These are phyloP conservation scores for Diaporthe vexans DNA, from an alignment of 2,329 filamentous ascomycete genomes.

Conservation along the genomic window DNA sequence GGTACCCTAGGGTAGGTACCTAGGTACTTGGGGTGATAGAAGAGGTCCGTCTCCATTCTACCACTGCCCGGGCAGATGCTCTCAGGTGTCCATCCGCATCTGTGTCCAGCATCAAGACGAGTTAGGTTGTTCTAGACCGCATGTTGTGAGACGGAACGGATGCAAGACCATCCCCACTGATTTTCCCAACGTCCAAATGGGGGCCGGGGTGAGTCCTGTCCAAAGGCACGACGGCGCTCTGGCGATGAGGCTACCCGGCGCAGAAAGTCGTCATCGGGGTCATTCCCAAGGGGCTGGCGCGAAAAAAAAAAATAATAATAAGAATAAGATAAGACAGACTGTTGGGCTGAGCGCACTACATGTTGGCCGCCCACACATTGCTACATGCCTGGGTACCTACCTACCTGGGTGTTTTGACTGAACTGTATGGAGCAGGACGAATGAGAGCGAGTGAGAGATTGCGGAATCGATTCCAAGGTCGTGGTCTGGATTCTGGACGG, in stretches of 20 bases:
- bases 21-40: no score
- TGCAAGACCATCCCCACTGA: neutral
- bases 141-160: slow-evolving; percentile 4
- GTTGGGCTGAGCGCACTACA: neutral
- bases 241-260: slow-evolving; percentile 19
- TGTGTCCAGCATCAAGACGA: no score
- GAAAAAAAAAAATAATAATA: neutral
- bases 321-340: neutral
- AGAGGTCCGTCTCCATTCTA: no score
- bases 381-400: no score
- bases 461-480: neutral
- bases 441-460: neutral
- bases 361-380: neutral
- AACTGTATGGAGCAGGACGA: no score
- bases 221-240: neutral
- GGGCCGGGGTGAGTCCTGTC: no score
- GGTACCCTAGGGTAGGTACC: no score
- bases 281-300: neutral
- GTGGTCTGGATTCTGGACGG: neutral
- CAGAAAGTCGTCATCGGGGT: slow-evolving; percentile 15
- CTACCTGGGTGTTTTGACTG: no score
- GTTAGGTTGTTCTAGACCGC: neutral
- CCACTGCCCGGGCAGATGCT: neutral
- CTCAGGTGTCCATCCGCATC: neutral
- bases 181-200: neutral